These are phyloP conservation scores for Taiozyma sp. DNA, from an alignment of 1,139 yeast species.

Conservation along the genomic window DNA sequence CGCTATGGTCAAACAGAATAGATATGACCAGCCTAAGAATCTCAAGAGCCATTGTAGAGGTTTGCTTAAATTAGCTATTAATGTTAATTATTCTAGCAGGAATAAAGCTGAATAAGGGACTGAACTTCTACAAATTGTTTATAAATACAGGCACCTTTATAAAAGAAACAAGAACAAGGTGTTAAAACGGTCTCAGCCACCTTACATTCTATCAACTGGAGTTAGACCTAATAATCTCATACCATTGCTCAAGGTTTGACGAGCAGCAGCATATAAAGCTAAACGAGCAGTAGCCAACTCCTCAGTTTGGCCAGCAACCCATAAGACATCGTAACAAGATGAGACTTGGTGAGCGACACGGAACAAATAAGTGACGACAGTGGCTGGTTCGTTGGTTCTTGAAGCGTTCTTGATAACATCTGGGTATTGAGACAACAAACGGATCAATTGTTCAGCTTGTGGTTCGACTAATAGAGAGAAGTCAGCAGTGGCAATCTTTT, in stretches of 20 bases:
- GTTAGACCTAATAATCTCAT: slow-evolving; percentile 88
- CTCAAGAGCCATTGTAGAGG: too few relatives aligned
- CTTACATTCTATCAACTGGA: slow-evolving; percentile 96
- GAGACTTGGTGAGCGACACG: slow-evolving; percentile 91
- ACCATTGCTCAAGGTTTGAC: slow-evolving; percentile 89
- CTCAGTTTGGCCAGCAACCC: slow-evolving; percentile 96
- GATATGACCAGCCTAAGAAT: too few relatives aligned
- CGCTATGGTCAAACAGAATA: too few relatives aligned
- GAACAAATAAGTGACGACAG: slow-evolving; percentile 91
- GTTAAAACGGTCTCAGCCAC: neutral
- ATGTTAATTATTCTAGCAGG: too few relatives aligned
- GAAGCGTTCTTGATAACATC: slow-evolving; percentile 83
- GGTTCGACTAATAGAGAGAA: slow-evolving; percentile 71
- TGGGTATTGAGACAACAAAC: slow-evolving; percentile 87
- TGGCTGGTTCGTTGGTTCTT: slow-evolving; percentile 88
- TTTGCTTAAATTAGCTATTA: too few relatives aligned
- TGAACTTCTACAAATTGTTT: neutral
- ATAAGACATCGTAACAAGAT: slow-evolving; percentile 88
- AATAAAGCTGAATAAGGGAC: neutral
- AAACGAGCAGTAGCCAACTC: slow-evolving; percentile 88
- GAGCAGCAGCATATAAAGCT: slow-evolving; percentile 87
- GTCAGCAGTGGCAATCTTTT: slow-evolving; percentile 56
- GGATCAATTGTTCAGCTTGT: slow-evolving; percentile 66
- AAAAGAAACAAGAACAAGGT: neutral
- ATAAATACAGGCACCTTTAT: neutral